phyloP scores from a whole-genome alignment of 1,284 basidiomycete species.

The Ceratobasidium sp. region DNA sequence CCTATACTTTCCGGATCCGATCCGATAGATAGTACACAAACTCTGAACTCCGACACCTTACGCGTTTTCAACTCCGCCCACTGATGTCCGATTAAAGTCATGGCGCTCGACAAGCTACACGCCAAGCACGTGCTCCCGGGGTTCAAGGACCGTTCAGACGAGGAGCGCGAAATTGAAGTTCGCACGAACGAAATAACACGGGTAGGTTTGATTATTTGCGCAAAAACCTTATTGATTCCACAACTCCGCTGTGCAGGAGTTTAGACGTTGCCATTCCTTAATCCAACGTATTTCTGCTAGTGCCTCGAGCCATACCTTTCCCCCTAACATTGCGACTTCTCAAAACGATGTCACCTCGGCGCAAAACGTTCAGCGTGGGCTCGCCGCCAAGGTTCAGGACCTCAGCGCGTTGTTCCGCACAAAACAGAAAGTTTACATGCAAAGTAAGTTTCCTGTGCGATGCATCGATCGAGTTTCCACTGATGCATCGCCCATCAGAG shows the following conservation, averaged over 20 bases:
- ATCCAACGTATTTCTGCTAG: conserved; percentile 77
- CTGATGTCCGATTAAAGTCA: conserved; percentile 61
- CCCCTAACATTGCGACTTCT: conserved; percentile 49
- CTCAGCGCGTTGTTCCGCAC: conserved; percentile 93
- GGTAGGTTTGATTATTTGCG: conserved; percentile 57
- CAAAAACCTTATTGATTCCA: conserved; percentile 15
- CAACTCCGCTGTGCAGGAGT: conserved; percentile 67
- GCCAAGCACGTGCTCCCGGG: conserved; percentile 95
- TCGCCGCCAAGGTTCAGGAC: conserved; percentile 95
- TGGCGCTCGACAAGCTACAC: conserved; percentile 89
- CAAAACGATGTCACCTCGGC: conserved; percentile 75
- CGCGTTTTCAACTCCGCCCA: conserved; percentile 22
- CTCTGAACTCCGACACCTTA: conserved; percentile 37
- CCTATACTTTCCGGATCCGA: conserved; percentile 37
- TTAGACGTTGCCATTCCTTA: conserved; percentile 81
- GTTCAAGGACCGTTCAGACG: conserved; percentile 91
- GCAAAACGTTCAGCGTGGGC: conserved; percentile 95
- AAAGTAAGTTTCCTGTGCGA: conserved; percentile 72
- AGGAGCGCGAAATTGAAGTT: conserved; percentile 93
- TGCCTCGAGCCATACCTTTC: conserved; percentile 60
- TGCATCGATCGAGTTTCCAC: conserved; percentile 37
- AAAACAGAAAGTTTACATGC: conserved; percentile 97
- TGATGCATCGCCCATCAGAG: conserved; percentile 60
- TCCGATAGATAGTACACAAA: conserved; percentile 23
- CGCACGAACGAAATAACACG: conserved; percentile 89